A percentile compares a stretch with the other conserved stretches of the same genome.
These are phyloP conservation scores for Mycena alexandri DNA, from an alignment of 768 basidiomycete species.

Conservation along the genomic window DNA sequence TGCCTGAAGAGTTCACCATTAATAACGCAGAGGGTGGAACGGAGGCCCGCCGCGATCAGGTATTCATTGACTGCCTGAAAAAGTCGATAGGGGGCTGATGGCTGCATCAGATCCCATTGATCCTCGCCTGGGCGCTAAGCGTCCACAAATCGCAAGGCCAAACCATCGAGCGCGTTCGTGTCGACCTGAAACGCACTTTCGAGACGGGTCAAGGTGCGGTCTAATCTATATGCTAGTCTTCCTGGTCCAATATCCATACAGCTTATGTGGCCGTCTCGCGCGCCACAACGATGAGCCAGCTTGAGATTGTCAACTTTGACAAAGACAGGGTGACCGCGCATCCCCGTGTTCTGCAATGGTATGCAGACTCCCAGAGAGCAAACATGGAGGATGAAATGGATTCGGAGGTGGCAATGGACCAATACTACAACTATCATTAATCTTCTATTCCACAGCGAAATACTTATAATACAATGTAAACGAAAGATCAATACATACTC, in stretches of 20 bases:
- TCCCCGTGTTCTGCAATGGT: constrained; percentile 72
- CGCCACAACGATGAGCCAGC: constrained; percentile 72
- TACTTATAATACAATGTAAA: constrained; percentile 26
- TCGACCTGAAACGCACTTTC: constrained; percentile 81
- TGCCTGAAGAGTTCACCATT: constrained; percentile 73
- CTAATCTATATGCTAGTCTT: not conserved
- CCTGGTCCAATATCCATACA: constrained; percentile 39
- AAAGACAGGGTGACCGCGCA: constrained; percentile 70
- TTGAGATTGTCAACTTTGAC: constrained; percentile 74
- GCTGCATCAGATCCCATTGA: constrained; percentile 70
- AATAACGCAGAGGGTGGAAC: constrained; percentile 68
- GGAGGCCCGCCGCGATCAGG: constrained; percentile 74
- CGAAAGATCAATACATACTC: constrained; percentile 13
- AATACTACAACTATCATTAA: constrained; percentile 43
- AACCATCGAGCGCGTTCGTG: constrained; percentile 86
- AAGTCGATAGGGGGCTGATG: not conserved
- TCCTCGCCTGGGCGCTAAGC: constrained; percentile 90
- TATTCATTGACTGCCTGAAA: constrained; percentile 40
- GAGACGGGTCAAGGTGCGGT: constrained; percentile 80
- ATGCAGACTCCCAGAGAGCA: constrained; percentile 48
- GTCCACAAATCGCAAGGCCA: constrained; percentile 90
- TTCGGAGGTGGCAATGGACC: constrained; percentile 49
- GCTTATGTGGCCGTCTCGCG: constrained; percentile 83
- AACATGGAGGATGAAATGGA: constrained; percentile 55
- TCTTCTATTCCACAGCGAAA: constrained; percentile 8